Evolutionary conservation across 495 filamentous ascomycete species (phyloP), one percentile per base, ranked within the genome.

Genomic region (Penicillium bovifimosum): DNA sequence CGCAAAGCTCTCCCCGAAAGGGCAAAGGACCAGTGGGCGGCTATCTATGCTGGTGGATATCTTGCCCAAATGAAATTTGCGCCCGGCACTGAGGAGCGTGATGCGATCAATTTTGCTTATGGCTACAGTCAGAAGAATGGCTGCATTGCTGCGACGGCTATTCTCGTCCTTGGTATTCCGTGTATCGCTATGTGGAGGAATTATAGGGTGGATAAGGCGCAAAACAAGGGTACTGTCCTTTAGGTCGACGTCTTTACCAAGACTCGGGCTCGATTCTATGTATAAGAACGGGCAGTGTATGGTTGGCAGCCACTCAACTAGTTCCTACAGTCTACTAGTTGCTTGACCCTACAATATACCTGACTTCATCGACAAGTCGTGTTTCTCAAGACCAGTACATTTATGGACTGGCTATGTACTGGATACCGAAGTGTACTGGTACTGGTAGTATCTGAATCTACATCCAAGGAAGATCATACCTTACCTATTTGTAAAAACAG

Each of bases 81-180:
- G 2, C 47, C 74, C 3, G 82, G 81, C 0, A 69, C 69, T 5
- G 65, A 68, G 16, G 75, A 68, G 2, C 60, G 82, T 33, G 59
- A 73, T 3, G 84, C 81, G 5, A 82, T 86, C 54, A 66, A 78
- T 34, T 55, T 60, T 33, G 76, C 83, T 24, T 86, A 84, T 65
- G 79, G 76, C n/a, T 71, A 80, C 28, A 72, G 73, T 17, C 79
- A 84, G 59, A 76, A 69, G 56, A 74, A 75, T 52, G 80, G 80
- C 67, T 65, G 79, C 31, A 79, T 81, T 59, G 77, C 67, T 5
- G 76, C 69, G 2, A 66, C 68, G 10, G 55, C 53, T 31, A 45
- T 72, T 24, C 52, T 69, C n/a, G 56, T 55, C 3, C 54, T 72
- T 41, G 59, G 54, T 13, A 49, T 72, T 47, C 69, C 69, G 16